Percentiles rank a stretch among this genome's conserved stretches.
Evolutionary conservation across 208 protist genomes (phyloP).

Genomic region (Leishmania tropica): DNA sequence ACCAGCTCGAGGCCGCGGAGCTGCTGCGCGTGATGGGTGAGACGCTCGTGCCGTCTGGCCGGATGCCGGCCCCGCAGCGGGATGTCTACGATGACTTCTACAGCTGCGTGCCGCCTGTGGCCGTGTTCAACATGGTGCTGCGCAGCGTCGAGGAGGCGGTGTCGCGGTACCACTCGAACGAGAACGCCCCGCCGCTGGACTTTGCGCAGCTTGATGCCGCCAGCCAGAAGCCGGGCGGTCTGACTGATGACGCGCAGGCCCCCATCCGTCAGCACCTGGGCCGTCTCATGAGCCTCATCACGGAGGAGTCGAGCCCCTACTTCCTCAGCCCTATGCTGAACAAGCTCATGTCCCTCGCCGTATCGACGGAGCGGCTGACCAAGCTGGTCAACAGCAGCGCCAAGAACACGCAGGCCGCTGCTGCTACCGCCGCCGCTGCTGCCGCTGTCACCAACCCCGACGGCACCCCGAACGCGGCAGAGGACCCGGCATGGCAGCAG

Average conservation of each 20-base stretch:
- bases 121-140: constrained; percentile 63
- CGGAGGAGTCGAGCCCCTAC: constrained; percentile 71
- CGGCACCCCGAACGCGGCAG: constrained; percentile 14
- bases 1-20: constrained; percentile 53
- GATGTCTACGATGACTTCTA: constrained; percentile 95
- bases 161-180: constrained; percentile 50
- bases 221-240: background rate
- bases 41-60: constrained; percentile 86
- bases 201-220: constrained; percentile 62
- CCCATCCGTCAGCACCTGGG: constrained; percentile 60
- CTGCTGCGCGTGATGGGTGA: constrained; percentile 88
- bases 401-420: constrained; percentile 27
- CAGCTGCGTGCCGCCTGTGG: constrained; percentile 76
- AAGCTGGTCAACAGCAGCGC: constrained; percentile 41
- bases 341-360: constrained; percentile 62
- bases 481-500: constrained; percentile 31
- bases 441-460: constrained; percentile 22
- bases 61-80: constrained; percentile 83
- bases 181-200: constrained; percentile 42
- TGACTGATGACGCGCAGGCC: constrained; percentile 40
- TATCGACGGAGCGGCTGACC: constrained; percentile 48
- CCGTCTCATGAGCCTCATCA: constrained; percentile 76
- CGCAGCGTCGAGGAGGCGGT: constrained; percentile 76
- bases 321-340: constrained; percentile 67
- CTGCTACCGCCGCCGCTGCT: constrained; percentile 22